These are phyloP conservation scores for Ehretia macrophylla DNA, from an alignment of 257 asterid species.

Conservation along the genomic window DNA sequence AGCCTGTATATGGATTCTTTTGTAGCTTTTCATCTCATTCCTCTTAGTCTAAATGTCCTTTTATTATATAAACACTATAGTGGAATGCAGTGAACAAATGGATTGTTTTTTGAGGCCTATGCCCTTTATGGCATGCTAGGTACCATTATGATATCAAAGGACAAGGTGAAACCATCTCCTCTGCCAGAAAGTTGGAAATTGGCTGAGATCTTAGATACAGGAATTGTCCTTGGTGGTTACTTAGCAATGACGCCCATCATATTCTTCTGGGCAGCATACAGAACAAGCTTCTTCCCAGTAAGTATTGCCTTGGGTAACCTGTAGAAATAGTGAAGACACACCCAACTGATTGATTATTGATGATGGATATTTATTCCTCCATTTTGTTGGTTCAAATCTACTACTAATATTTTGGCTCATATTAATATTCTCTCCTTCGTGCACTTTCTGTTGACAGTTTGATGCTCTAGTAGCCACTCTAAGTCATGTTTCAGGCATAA, in stretches of 20 bases:
- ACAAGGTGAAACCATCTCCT: slow-evolving; percentile 39
- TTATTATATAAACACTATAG: too few species aligned
- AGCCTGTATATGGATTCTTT: neutral
- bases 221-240: slow-evolving; percentile 33
- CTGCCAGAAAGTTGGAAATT: slow-evolving; percentile 40
- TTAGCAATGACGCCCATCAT: slow-evolving; percentile 28
- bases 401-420: too few species aligned
- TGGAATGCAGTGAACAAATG: neutral
- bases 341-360: neutral
- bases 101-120: neutral
- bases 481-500: too few species aligned
- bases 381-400: too few species aligned
- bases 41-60: neutral
- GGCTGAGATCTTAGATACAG: slow-evolving; percentile 35
- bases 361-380: neutral
- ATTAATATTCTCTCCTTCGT: too few species aligned
- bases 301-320: neutral
- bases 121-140: slow-evolving; percentile 7
- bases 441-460: neutral
- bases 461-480: too few species aligned
- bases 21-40: neutral
- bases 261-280: slow-evolving; percentile 32
- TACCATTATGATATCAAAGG: slow-evolving; percentile 43
- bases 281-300: slow-evolving; percentile 32
- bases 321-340: neutral